Base-by-base conservation (phyloP, 1,284 basidiomycete species). In the Kwoniella shivajii region DNA sequence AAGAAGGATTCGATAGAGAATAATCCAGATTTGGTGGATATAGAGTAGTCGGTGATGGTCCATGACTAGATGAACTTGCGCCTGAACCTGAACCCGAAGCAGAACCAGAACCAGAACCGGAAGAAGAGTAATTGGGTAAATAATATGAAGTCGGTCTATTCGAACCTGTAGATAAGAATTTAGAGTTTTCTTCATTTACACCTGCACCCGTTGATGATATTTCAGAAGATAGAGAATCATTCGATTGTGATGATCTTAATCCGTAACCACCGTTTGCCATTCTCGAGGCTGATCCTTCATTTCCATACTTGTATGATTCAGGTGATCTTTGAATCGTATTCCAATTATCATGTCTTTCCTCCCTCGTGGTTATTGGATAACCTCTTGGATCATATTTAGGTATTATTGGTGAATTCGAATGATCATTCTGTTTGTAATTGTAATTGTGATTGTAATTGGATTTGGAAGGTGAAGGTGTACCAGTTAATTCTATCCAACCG, bases 321-420 rank as follows among this genome's bases (percentile, higher is more conserved):
- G 45, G 45, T 47, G 45, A 47, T 33, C 22, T n/a, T 14, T 33
- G 27, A 11, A 26, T 18, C 22, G 42, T 13, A 24, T 44, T 14
- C 6, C 10, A 27, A 26, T 7, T 22, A 31, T 16, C 30, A 34
- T 47, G 13, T 10, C 18, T 22, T 3, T 26, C 20, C 9, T 42
- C 39, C 18, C 22, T 26, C 13, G 16, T 9, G 16, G 30, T 36
- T 3, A 53, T 54, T 11, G 68, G 68, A 44, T 70, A 68, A 9
- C 68, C 68, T 49, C 68, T 47, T 3, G 63, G 53, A 59, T 70
- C 63, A 51, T 64, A 70, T n/a, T 53, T 31, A 4, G 64, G 66
- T 27, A 68, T 37, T 20, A 20, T 42, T 5, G 39, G 39, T 26
- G 39, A 42, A 14, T 20, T 42, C 20, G 39, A 42, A 42, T 26